Percentiles rank a stretch among this genome's conserved stretches.
Conservation (phyloP, 306 rosid genomes). For the Abrus precatorius region DNA sequence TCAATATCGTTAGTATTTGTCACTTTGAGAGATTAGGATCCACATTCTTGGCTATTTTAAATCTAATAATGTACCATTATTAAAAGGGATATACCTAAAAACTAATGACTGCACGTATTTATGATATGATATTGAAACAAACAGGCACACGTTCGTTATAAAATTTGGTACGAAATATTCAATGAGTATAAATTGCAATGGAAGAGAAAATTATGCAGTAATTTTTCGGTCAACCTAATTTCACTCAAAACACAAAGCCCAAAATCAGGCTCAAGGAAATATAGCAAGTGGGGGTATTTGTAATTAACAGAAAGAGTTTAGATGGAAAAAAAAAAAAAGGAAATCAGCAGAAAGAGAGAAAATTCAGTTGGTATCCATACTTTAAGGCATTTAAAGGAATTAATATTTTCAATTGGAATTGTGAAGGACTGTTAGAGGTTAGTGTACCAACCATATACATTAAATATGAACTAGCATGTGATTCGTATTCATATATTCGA, state of each 20-base stretch:
- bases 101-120: not conserved
- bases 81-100: not conserved
- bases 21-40: no score
- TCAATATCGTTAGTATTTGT: no score
- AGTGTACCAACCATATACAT: conserved; percentile 17
- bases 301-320: not conserved
- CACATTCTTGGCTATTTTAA: not conserved
- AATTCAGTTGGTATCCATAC: not conserved
- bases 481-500: not conserved
- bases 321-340: no score
- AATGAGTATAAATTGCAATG: not conserved
- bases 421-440: not conserved
- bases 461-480: not conserved
- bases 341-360: no score
- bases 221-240: no score
- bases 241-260: no score
- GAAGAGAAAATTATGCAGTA: not conserved
- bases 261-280: no score
- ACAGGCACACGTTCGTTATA: not conserved
- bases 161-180: not conserved
- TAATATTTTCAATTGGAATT: no score
- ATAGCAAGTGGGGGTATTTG: not conserved
- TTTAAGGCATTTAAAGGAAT: not conserved
- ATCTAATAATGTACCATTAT: conserved; percentile 16
- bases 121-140: not conserved